phyloP scores from a whole-genome alignment of 495 filamentous ascomycete genomes.

The Melanomma pulvis-pyrius region DNA sequence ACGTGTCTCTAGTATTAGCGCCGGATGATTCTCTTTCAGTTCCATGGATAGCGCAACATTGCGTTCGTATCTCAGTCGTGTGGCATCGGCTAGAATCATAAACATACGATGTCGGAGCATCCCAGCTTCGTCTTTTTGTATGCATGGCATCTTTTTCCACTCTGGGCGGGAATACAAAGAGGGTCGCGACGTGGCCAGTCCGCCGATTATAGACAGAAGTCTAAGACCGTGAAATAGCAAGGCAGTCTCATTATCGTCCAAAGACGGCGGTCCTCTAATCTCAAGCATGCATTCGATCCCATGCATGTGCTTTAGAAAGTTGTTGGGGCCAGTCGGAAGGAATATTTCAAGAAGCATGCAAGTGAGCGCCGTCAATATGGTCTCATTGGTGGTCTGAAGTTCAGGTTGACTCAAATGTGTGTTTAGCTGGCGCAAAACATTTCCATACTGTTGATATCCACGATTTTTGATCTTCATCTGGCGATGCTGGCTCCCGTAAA shows the following conservation, averaged over 20 bases:
- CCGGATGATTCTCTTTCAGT: background rate
- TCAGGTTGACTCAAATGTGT: background rate
- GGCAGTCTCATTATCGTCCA: background rate
- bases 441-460: conserved; percentile 16
- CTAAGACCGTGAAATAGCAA: background rate
- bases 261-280: conserved; percentile 3
- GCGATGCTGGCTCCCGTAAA: conserved; percentile 22
- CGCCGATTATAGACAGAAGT: conserved; percentile 9
- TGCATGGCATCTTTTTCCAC: conserved; percentile 12
- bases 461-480: conserved; percentile 4
- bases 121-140: background rate
- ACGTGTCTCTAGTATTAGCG: background rate
- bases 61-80: background rate
- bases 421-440: conserved; percentile 17
- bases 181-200: background rate
- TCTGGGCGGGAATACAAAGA: conserved; percentile 9
- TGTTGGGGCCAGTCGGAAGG: conserved; percentile 13
- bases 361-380: conserved; percentile 16
- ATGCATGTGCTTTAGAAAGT: conserved; percentile 18
- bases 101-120: conserved; percentile 12
- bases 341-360: conserved; percentile 26
- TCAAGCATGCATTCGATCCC: conserved; percentile 18
- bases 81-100: conserved; percentile 18
- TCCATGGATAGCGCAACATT: background rate
- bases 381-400: conserved; percentile 19